phyloP scores from a whole-genome alignment of 306 rosid species.

The Fragaria ananassa region DNA sequence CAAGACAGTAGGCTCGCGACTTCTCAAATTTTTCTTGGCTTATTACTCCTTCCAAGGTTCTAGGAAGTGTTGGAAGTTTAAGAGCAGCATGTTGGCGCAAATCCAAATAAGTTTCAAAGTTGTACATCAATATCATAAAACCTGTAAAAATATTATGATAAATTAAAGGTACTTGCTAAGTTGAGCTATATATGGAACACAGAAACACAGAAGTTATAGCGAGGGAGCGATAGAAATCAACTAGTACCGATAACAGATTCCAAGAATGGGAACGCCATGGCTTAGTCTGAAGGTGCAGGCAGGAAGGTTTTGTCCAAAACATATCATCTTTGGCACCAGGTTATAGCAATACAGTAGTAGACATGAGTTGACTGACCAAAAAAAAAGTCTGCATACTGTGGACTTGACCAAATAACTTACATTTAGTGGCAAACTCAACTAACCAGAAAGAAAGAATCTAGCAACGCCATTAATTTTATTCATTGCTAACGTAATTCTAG shows the following conservation, averaged over 20 bases:
- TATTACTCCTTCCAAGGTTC: conserved; percentile 81
- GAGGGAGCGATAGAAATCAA: conserved; percentile 11
- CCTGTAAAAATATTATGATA: conserved; percentile 41
- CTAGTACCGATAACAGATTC: conserved; percentile 80
- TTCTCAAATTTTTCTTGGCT: conserved; percentile 90
- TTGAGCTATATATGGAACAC: neutral
- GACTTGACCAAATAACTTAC: neutral
- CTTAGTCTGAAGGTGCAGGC: conserved; percentile 7
- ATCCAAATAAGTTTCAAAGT: conserved; percentile 86
- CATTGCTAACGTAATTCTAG: neutral
- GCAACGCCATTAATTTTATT: neutral
- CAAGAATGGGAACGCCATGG: conserved; percentile 92
- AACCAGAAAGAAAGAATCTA: neutral
- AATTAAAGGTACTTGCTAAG: neutral
- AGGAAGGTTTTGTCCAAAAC: neutral
- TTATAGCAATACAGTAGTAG: neutral
- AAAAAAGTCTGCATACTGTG: neutral
- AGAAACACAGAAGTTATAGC: neutral
- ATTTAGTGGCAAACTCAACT: neutral
- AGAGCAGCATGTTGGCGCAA: conserved; percentile 75
- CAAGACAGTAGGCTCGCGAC: conserved; percentile 89
- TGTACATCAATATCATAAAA: conserved; percentile 81
- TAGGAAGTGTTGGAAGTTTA: conserved; percentile 84
- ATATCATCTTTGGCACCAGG: neutral
- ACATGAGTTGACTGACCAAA: neutral